Conservation (phyloP, 768 basidiomycete species). For the Tylopilus balloui region DNA sequence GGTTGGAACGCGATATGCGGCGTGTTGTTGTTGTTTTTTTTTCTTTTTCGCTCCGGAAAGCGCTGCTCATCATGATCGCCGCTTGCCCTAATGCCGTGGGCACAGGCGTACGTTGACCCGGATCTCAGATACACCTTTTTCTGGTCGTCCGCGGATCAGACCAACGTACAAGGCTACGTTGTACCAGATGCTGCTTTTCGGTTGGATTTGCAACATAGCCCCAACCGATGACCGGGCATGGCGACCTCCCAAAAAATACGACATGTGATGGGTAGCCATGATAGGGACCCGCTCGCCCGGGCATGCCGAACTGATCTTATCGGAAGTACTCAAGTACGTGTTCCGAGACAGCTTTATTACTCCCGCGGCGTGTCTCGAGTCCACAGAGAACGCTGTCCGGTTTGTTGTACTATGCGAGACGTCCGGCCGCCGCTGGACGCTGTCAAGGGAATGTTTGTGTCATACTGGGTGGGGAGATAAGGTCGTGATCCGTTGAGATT, state of each 20-base stretch:
- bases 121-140: slow-evolving; percentile 24
- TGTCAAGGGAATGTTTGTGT: slow-evolving; percentile 12
- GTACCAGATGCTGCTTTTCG: neutral
- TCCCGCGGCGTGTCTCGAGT: slow-evolving; percentile 25
- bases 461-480: slow-evolving; percentile 26
- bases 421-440: slow-evolving; percentile 15
- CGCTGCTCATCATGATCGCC: slow-evolving; percentile 20
- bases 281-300: no score
- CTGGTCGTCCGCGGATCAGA: slow-evolving; percentile 26
- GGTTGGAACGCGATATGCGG: slow-evolving; percentile 1
- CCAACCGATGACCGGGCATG: neutral
- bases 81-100: slow-evolving; percentile 16
- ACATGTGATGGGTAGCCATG: no score
- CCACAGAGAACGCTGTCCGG: slow-evolving; percentile 16
- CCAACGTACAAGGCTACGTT: slow-evolving; percentile 5
- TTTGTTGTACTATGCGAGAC: slow-evolving; percentile 11
- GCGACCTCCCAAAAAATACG: slow-evolving; percentile 8
- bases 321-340: slow-evolving; percentile 6
- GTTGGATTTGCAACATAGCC: slow-evolving; percentile 10
- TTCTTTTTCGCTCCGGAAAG: neutral
- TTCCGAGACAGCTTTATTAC: slow-evolving; percentile 20
- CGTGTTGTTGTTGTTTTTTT: neutral
- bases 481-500: slow-evolving; percentile 31
- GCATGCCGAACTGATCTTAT: no score
- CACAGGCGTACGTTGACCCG: slow-evolving; percentile 3